Percentiles rank a stretch among this genome's conserved stretches.
These are phyloP conservation scores for Clarkia xantiana DNA, from an alignment of 345 rosid genomes.

Conservation along the genomic window DNA sequence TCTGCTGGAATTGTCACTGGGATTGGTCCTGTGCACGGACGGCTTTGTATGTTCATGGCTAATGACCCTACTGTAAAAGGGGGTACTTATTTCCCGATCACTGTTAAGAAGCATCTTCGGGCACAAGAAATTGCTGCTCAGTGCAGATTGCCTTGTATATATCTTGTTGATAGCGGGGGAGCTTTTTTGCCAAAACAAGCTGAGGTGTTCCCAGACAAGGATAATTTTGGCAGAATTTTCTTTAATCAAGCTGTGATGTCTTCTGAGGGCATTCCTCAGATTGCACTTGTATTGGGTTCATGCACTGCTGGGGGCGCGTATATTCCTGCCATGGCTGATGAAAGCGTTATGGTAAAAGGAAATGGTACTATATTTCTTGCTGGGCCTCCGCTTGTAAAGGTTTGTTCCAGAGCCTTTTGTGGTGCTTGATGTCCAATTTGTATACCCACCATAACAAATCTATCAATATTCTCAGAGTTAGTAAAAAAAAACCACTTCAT, in stretches of 20 bases:
- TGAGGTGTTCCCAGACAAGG: conserved; percentile 92
- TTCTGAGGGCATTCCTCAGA: conserved; percentile 82
- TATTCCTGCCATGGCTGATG: conserved; percentile 99
- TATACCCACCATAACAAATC: background rate
- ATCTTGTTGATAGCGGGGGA: conserved; percentile 93
- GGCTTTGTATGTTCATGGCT: conserved; percentile 87
- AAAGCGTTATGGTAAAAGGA: conserved; percentile 96
- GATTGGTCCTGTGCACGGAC: conserved; percentile 83
- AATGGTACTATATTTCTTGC: conserved; percentile 94
- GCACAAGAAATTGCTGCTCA: conserved; percentile 91
- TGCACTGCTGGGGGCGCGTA: conserved; percentile 98
- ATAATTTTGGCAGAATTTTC: conserved; percentile 87
- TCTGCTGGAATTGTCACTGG: conserved; percentile 87
- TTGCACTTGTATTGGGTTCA: conserved; percentile 84
- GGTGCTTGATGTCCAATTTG: background rate
- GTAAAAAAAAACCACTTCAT: background rate
- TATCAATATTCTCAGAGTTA: background rate
- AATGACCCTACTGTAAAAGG: conserved; percentile 97
- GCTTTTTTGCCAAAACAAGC: conserved; percentile 96
- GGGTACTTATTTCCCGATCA: conserved; percentile 90
- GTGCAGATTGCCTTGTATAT: conserved; percentile 76
- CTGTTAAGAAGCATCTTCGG: conserved; percentile 90
- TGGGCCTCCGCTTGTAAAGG: conserved; percentile 96
- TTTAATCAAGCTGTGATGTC: conserved; percentile 92
- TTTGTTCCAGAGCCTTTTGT: conserved; percentile 12